These are phyloP conservation scores for Cordyceps tenuipes DNA, from an alignment of 2,329 filamentous ascomycete genomes.

Conservation along the genomic window DNA sequence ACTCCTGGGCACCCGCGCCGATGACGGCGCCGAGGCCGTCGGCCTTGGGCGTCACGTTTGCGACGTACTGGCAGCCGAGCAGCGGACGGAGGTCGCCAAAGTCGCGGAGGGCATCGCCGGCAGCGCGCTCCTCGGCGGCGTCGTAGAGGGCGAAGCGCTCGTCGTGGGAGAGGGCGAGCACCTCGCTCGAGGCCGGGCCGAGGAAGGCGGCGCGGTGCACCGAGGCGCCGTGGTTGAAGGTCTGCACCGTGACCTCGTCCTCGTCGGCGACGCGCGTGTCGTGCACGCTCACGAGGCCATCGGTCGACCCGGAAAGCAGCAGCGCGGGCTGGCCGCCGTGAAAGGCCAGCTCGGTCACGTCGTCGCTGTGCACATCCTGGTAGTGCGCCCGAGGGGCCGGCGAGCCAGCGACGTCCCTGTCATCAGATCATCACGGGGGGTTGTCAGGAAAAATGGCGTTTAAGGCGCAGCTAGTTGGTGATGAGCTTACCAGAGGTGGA, in stretches of 20 bases:
- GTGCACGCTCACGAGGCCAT: conserved; percentile 70
- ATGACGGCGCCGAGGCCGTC: conserved; percentile 52
- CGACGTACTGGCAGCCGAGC: conserved; percentile 67
- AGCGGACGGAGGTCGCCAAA: conserved; percentile 62
- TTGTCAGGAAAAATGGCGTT: neutral
- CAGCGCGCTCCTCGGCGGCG: conserved; percentile 53
- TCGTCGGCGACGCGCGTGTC: conserved; percentile 63
- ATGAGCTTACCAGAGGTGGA: conserved; percentile 48
- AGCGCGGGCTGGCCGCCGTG: conserved; percentile 52
- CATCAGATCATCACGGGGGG: neutral
- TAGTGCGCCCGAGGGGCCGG: conserved; percentile 44
- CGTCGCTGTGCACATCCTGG: conserved; percentile 59
- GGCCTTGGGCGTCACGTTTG: conserved; percentile 54
- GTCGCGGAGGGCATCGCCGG: conserved; percentile 44
- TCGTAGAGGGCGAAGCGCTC: conserved; percentile 70
- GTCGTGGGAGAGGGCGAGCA: conserved; percentile 69
- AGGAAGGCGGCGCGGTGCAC: conserved; percentile 70
- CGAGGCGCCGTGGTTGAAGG: conserved; percentile 68
- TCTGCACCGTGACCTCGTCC: conserved; percentile 69
- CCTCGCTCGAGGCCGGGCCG: conserved; percentile 40
- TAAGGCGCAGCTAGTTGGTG: neutral
- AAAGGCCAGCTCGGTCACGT: conserved; percentile 51
- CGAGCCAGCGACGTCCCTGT: conserved; percentile 51
- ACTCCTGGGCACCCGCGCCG: conserved; percentile 61
- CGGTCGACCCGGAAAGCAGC: conserved; percentile 69